Evolutionary conservation across 2,329 filamentous ascomycete genomes (phyloP).

Genomic region (Tolypocladium pustulatum): DNA sequence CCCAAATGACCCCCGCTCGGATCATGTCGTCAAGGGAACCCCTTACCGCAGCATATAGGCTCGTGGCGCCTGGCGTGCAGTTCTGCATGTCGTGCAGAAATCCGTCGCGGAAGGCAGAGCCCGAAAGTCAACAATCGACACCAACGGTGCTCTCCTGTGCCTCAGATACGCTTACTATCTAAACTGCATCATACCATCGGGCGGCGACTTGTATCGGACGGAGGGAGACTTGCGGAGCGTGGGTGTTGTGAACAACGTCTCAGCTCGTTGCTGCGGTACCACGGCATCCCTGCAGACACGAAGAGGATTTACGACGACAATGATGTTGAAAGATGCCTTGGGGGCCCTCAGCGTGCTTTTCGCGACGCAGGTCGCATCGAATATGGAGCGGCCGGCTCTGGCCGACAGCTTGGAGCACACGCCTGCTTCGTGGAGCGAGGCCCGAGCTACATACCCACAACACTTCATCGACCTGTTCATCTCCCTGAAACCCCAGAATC

Average conservation of each 20-base stretch:
- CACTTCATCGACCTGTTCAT: neutral
- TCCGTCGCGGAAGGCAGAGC: neutral
- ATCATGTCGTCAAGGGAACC: neutral
- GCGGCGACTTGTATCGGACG: neutral
- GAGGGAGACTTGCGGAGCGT: neutral
- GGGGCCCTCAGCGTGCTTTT: neutral
- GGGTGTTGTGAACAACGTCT: neutral
- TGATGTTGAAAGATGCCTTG: neutral
- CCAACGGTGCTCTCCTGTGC: neutral
- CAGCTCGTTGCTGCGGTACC: no score
- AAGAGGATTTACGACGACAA: neutral
- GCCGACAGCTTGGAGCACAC: neutral
- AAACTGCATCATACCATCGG: neutral
- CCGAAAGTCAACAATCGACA: neutral
- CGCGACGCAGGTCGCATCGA: no score
- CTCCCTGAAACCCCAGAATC: conserved; percentile 2
- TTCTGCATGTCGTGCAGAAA: neutral
- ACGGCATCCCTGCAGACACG: neutral
- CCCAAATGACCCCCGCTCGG: neutral
- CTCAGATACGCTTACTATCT: neutral
- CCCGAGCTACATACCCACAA: neutral
- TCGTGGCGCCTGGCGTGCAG: neutral
- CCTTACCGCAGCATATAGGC: neutral
- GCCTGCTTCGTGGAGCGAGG: neutral
- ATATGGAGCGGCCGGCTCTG: neutral